Evolutionary conservation across 306 rosid species (phyloP).

Genomic region (Rosa persica): DNA sequence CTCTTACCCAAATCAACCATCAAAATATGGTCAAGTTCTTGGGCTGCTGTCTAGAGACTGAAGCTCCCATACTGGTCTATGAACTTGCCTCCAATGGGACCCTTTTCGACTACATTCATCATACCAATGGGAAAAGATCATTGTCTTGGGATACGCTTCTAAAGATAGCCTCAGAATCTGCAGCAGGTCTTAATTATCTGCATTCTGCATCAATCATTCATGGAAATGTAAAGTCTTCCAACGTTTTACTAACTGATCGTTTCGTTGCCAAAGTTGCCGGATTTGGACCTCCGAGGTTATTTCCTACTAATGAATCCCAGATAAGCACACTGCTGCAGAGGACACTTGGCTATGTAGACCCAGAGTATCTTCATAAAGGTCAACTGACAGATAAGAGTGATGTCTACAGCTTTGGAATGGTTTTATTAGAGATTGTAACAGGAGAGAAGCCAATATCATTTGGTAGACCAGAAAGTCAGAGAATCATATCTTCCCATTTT

Average conservation of each 20-base stretch:
- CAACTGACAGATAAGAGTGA: slow-evolving; percentile 13
- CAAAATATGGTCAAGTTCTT: slow-evolving; percentile 8
- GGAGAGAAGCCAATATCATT: slow-evolving; percentile 14
- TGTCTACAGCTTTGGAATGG: slow-evolving; percentile 16
- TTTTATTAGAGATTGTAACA: background rate
- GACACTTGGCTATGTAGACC: slow-evolving; percentile 13
- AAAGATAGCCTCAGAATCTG: slow-evolving; percentile 10
- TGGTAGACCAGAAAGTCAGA: background rate
- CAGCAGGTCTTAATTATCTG: slow-evolving; percentile 5
- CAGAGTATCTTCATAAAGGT: slow-evolving; percentile 3
- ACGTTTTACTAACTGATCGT: background rate
- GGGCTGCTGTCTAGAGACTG: slow-evolving; percentile 15
- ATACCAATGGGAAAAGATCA: background rate
- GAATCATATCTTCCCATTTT: slow-evolving; percentile 12
- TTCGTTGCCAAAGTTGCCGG: background rate
- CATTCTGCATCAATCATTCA: slow-evolving; percentile 5
- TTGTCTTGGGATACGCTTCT: background rate
- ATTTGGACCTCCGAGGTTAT: background rate
- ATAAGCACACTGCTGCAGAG: background rate
- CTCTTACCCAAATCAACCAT: background rate
- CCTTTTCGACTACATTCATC: slow-evolving; percentile 12
- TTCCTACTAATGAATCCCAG: background rate
- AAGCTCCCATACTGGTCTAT: background rate
- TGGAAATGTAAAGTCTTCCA: slow-evolving; percentile 15
- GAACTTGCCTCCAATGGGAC: background rate